A percentile compares a stretch with the other conserved stretches of the same genome.
These are phyloP conservation scores for Tillandsia leiboldiana DNA, from an alignment of 176 grass and related monocot genomes.

Conservation along the genomic window DNA sequence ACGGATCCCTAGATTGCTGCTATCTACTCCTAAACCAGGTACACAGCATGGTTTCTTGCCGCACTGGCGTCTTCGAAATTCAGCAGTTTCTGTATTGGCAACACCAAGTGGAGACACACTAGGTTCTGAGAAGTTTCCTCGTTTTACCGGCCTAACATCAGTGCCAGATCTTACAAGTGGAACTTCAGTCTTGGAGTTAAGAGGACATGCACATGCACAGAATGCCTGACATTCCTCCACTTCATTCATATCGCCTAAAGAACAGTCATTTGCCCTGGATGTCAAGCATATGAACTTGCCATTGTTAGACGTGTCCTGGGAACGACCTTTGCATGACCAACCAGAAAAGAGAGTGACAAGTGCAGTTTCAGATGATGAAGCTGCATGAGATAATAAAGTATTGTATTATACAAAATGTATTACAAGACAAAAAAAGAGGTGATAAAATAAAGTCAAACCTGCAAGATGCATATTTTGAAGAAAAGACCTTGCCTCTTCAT, in stretches of 20 bases:
- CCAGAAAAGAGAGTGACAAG: slow-evolving; percentile 71
- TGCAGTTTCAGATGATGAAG: slow-evolving; percentile 59
- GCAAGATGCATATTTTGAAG: slow-evolving; percentile 71
- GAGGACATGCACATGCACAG: slow-evolving; percentile 23
- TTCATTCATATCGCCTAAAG: slow-evolving; percentile 21
- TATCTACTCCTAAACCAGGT: slow-evolving; percentile 59
- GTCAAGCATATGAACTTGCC: slow-evolving; percentile 51
- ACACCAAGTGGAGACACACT: slow-evolving; percentile 23
- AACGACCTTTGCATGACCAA: slow-evolving; percentile 75
- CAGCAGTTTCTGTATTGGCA: slow-evolving; percentile 24
- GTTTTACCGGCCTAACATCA: slow-evolving; percentile 41
- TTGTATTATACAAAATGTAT: slow-evolving; percentile 7
- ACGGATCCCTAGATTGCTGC: slow-evolving; percentile 24
- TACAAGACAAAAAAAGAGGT: slow-evolving; percentile 4
- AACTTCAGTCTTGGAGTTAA: slow-evolving; percentile 25
- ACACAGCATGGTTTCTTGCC: slow-evolving; percentile 41
- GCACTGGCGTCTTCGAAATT: slow-evolving; percentile 15
- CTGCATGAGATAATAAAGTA: slow-evolving; percentile 25
- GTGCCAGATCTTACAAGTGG: slow-evolving; percentile 28
- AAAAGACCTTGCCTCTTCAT: slow-evolving; percentile 48
- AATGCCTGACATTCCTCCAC: slow-evolving; percentile 23
- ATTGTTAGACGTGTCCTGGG: slow-evolving; percentile 31
- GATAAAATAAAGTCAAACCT: slow-evolving; percentile 31
- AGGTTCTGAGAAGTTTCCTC: slow-evolving; percentile 33
- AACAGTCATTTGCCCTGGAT: slow-evolving; percentile 11